Base-by-base conservation (phyloP, 1,284 basidiomycete genomes). In the Papiliotrema terrestris region DNA sequence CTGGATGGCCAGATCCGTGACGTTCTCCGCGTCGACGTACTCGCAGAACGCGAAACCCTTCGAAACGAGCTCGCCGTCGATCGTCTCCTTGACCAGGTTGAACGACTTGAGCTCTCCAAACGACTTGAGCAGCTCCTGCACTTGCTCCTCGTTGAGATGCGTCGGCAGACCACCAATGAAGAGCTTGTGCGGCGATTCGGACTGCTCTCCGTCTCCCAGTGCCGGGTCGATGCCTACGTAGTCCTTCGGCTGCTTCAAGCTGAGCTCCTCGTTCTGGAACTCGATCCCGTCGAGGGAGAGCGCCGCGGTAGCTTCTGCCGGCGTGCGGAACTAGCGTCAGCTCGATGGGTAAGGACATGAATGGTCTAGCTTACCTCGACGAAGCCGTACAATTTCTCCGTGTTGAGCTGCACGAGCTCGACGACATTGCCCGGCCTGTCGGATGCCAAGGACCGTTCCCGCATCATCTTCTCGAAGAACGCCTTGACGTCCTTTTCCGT, bases 21-120 rank as follows among this genome's bases (percentile, higher is more conserved):
- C 86, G 29, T 32, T 32, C 35, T 77, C 78, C 13, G 86, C 79
- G 73, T 99, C 96, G 55, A 89, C 87, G 75, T 98, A 99, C 82
- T 98, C 96, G 79, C 93, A 96, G 80, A 98, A 98, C 0, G 96
- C 96, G 76, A 97, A 98, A 60, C 96, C 96, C 82, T 96, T 97
- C n/a, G 90, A 94, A 25, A 85, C 79, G 42, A 89, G 89, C 55
- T 86, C 89, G 50, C 75, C 77, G 13, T 87, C 86, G 59, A 88
- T 89, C 41, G 74, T 73, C 72, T 99, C 96, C 62, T 95, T 88
- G 60, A 99, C 95, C 55, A 99, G 83, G 71, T 98, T 98, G 84
- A 99, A 98, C 2, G 91, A 91, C 72, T 91, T 91, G 52, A 98
- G 82, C 65, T 98, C 95, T 58, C 96, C 96, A 72, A 99, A 99